Base-by-base conservation (phyloP, 768 basidiomycete genomes). In the Pisolithus sp. region DNA sequence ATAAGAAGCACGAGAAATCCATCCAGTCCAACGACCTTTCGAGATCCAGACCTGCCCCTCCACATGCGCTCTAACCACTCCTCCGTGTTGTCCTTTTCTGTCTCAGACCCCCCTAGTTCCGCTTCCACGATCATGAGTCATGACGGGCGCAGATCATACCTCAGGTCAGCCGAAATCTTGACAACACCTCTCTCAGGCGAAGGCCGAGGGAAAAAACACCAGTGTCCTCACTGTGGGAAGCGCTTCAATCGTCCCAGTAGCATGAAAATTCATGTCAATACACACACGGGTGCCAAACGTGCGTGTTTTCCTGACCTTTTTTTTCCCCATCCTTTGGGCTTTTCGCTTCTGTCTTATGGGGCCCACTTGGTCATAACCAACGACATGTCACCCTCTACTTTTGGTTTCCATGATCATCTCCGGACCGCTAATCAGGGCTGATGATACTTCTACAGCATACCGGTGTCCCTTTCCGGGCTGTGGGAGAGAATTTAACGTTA, bases 401-500 rank as follows among this genome's bases (percentile, higher is more conserved):
- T 47, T 47, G 31, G 31, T 31, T 47, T 36, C 13, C 17, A 45
- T 52, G 51, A 40, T 20, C 36, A 49, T 49, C 15, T 13, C 31
- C 15, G 38, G 18, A 23, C 36, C 48, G 34, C 26, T n/a, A 39
- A 52, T 48, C 49, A 43, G 48, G 56, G 18, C 53, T 60, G 53
- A 64, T 59, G 46, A 41, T 55, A 46, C 31, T 49, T 53, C 47
- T 43, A 56, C 55, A 86, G 89, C 86, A 18, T 88, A 85, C 69
- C 74, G 78, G 39, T 90, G 88, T 58, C 84, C 85, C 4, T 85
- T 73, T 73, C 84, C 82, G 6, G 77, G 81, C 40, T 89, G 87
- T 62, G 83, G 83, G 37, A 77, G 85, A 31, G 79, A 84, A 53
- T 90, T 90, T 69, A 89, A 88, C 56, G 89, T 89, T 44, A 87